A percentile compares a stretch with the other conserved stretches of the same genome.
Evolutionary conservation across 2,329 filamentous ascomycete species (phyloP).

Genomic region (Gliomastix tumulicola): DNA sequence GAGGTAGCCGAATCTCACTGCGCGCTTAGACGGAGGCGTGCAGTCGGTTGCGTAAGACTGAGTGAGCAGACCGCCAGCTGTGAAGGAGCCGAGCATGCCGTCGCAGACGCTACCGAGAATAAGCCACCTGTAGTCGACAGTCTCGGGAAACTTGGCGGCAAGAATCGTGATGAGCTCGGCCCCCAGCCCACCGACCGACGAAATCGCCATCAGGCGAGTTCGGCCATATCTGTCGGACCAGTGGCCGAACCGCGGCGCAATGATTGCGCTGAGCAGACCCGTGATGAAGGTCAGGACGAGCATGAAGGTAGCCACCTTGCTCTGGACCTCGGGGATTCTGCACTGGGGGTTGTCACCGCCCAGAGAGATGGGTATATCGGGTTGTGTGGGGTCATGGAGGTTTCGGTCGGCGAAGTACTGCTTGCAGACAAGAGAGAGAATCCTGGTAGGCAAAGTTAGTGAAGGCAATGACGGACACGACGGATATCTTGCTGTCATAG

Average conservation of each 20-base stretch:
- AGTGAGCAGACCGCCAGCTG: conserved; percentile 65
- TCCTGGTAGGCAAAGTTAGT: conserved; percentile 33
- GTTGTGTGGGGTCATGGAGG: conserved; percentile 48
- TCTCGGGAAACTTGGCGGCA: conserved; percentile 67
- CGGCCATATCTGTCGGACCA: conserved; percentile 84
- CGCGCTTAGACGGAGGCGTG: conserved; percentile 70
- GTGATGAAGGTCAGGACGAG: conserved; percentile 68
- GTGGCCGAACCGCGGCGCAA: conserved; percentile 74
- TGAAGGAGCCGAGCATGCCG: conserved; percentile 83
- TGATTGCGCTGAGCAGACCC: conserved; percentile 72
- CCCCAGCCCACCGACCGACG: conserved; percentile 66
- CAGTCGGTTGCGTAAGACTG: conserved; percentile 90
- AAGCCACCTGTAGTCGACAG: conserved; percentile 70
- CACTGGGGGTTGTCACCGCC: conserved; percentile 74
- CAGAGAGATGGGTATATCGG: conserved; percentile 56
- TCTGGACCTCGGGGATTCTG: conserved; percentile 70
- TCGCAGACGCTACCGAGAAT: conserved; percentile 72
- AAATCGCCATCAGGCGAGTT: conserved; percentile 64
- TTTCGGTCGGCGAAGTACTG: conserved; percentile 70
- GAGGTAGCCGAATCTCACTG: conserved; percentile 81
- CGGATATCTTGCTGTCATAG: neutral
- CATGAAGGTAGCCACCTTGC: conserved; percentile 69
- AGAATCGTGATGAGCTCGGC: conserved; percentile 73
- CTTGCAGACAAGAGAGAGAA: conserved; percentile 75
- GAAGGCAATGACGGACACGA: neutral